Conservation (phyloP, 257 asterid genomes). For the Solanum bulbocastanum region DNA sequence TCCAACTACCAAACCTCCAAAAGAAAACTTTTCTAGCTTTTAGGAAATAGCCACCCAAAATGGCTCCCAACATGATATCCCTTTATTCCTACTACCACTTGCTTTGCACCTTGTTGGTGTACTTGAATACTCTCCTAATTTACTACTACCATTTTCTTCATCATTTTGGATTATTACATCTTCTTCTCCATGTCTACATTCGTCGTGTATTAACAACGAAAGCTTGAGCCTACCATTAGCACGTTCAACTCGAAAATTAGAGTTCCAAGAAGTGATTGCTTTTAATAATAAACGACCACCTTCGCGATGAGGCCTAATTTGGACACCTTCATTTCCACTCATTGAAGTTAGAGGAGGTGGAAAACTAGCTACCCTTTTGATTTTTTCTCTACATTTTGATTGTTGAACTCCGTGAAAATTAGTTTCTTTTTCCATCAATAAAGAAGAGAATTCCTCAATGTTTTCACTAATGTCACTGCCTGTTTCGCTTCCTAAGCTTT, state of each 20-base stretch:
- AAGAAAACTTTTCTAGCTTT: background rate
- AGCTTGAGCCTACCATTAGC: conserved; percentile 66
- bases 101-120: conserved; percentile 50
- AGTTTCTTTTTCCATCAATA: conserved; percentile 4
- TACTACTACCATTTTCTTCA: conserved; percentile 7
- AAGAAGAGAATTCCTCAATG: conserved; percentile 14
- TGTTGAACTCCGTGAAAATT: background rate
- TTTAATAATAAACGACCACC: conserved; percentile 59
- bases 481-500: conserved; percentile 66
- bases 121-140: conserved; percentile 21
- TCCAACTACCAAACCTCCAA: conserved; percentile 2
- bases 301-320: conserved; percentile 49
- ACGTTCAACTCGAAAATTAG: conserved; percentile 48
- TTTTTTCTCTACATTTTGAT: conserved; percentile 17
- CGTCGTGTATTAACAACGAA: conserved; percentile 7
- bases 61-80: conserved; percentile 29
- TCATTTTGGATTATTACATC: background rate
- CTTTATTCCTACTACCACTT: conserved; percentile 24
- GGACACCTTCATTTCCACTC: conserved; percentile 34
- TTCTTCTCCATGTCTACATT: background rate
- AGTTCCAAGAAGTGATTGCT: conserved; percentile 26
- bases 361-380: conserved; percentile 6
- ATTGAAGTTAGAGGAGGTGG: conserved; percentile 79
- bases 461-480: conserved; percentile 38
- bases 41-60: conserved; percentile 53